Base-by-base conservation (phyloP, 768 basidiomycete genomes). In the Coprinopsis marcescibilis region DNA sequence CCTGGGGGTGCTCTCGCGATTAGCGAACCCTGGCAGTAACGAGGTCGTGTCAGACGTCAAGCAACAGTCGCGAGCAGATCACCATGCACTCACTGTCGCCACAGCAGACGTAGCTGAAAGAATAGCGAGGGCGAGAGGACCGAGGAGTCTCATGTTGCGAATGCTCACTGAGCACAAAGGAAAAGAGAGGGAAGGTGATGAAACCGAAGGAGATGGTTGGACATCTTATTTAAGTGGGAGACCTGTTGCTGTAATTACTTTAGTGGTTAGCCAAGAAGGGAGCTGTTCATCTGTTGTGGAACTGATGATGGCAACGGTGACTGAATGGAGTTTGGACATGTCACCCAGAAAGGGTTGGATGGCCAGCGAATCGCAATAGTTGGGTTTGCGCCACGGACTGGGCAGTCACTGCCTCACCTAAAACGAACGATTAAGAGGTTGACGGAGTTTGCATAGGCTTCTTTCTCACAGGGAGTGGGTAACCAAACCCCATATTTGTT, bases 111-210 rank as follows among this genome's bases (percentile, higher is more conserved):
- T 20, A 17, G 39, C 46, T 13, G 30, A 32, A 23, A 41, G 37
- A 8, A 48, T n/a, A 32, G 39, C 46, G 20, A 48, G 21, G 12
- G 39, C 26, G 4, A 48, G 30, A 40, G 19, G 27, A 21, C 29
- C 21, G 39, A 48, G 19, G 11, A 29, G 12, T 30, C 41, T 48
- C 46, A 48, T 48, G 15, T 20, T 29, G 11, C n/a, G n/a, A n/a
- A n/a, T n/a, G n/a, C n/a, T n/a, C n/a, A n/a, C n/a, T n/a, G n/a
- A n/a, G n/a, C n/a, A n/a, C n/a, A n/a, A n/a, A n/a, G n/a, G n/a
- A n/a, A n/a, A n/a, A n/a, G n/a, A n/a, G n/a, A n/a, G n/a, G n/a
- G n/a, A n/a, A n/a, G n/a, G n/a, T n/a, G n/a, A n/a, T n/a, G n/a
- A n/a, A n/a, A n/a, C n/a, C n/a, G n/a, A n/a, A n/a, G n/a, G n/a